Conservation (phyloP, 345 rosid species). For the Noccaea caerulescens region DNA sequence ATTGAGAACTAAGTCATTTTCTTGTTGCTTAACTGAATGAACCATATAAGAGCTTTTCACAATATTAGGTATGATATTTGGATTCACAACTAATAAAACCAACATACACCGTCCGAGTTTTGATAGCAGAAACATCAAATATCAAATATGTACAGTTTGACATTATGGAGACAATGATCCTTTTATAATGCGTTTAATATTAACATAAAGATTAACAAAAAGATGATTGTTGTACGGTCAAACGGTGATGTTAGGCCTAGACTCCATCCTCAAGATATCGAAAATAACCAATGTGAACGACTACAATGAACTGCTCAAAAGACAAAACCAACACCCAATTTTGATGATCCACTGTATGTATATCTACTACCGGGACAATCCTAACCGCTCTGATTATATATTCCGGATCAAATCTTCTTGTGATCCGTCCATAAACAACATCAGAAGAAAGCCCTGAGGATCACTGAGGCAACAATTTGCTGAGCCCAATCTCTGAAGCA, state of each 20-base stretch:
- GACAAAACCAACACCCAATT: constrained; percentile 10
- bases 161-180: too few relatives aligned
- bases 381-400: constrained; percentile 16
- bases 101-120: too few relatives aligned
- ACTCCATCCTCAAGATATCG: constrained; percentile 1
- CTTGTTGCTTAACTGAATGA: too few relatives aligned
- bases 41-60: too few relatives aligned
- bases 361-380: constrained; percentile 14
- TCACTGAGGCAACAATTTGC: constrained; percentile 14
- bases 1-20: too few relatives aligned
- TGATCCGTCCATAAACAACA: constrained; percentile 23
- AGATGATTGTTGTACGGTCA: neutral
- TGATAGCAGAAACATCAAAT: neutral
- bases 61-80: too few relatives aligned
- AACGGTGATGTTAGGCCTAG: constrained; percentile 7
- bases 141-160: too few relatives aligned
- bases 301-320: constrained; percentile 19
- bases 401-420: constrained; percentile 13
- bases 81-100: neutral
- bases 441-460: constrained; percentile 12
- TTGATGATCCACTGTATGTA: constrained; percentile 10
- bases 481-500: constrained; percentile 30
- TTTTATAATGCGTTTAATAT: neutral
- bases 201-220: too few relatives aligned
- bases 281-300: constrained; percentile 12